Percentiles rank a stretch among this genome's conserved stretches.
Evolutionary conservation across 2,329 filamentous ascomycete genomes (phyloP).

Genomic region (Thielaviopsis populi): DNA sequence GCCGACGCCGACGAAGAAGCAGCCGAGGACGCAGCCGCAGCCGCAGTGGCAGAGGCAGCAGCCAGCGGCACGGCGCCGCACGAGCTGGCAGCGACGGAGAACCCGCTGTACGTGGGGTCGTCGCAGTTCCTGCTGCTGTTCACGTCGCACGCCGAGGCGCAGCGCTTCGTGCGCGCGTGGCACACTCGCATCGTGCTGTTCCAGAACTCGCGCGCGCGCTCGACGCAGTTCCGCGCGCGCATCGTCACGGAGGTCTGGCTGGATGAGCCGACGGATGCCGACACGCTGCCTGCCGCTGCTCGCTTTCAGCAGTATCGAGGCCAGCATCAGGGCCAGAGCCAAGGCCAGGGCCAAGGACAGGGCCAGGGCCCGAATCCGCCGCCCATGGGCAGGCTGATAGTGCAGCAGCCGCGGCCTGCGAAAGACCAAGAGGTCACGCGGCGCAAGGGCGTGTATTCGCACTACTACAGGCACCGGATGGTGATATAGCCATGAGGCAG

Average conservation of each 20-base stretch:
- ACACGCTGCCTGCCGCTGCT: not conserved
- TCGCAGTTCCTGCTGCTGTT: slow-evolving; percentile 14
- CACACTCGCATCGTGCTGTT: slow-evolving; percentile 23
- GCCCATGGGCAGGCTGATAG: not conserved
- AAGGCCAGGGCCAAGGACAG: too few relatives aligned
- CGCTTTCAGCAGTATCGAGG: too few relatives aligned
- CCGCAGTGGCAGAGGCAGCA: not conserved
- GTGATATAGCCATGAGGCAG: not conserved
- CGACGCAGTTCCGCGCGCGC: slow-evolving; percentile 10
- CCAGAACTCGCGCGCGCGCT: slow-evolving; percentile 11
- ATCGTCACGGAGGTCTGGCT: slow-evolving; percentile 11
- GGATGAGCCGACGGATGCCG: slow-evolving; percentile 1
- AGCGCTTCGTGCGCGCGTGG: slow-evolving; percentile 30
- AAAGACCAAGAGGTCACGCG: not conserved
- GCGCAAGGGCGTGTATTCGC: slow-evolving; percentile 4
- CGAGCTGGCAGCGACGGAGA: not conserved
- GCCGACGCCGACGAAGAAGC: not conserved
- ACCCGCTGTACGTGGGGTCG: slow-evolving; percentile 7
- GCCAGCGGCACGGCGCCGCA: not conserved
- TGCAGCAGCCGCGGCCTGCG: not conserved
- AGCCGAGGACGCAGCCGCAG: not conserved
- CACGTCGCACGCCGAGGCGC: slow-evolving; percentile 23
- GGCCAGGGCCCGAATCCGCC: not conserved
- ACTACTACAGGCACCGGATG: slow-evolving; percentile 4
- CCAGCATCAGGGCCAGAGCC: too few relatives aligned